Evolutionary conservation across 352 stramenopile species (phyloP).

Genomic region (Globisporangium parvum): DNA sequence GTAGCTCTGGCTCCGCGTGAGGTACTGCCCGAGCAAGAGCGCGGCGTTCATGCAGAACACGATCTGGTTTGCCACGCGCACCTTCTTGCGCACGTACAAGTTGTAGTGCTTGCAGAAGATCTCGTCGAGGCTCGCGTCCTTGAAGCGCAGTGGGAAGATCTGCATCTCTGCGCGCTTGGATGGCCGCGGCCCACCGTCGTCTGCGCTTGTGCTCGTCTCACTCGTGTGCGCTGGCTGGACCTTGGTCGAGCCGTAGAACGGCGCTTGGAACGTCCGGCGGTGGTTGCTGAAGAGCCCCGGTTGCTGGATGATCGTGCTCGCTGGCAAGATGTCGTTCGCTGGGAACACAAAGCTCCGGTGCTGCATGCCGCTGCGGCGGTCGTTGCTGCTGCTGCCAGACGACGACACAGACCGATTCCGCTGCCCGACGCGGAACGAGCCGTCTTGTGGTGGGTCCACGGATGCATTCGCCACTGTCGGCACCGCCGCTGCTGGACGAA

Average conservation of each 20-base stretch:
- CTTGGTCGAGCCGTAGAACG: conserved; percentile 27
- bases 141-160: conserved; percentile 49
- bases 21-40: conserved; percentile 46
- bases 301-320: conserved; percentile 36
- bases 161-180: conserved; percentile 40
- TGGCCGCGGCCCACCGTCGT: conserved; percentile 4
- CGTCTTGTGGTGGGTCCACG: not conserved
- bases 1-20: conserved; percentile 22
- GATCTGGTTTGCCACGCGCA: conserved; percentile 44
- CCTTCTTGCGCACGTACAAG: conserved; percentile 63
- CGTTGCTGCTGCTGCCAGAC: conserved; percentile 22
- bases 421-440: conserved; percentile 10
- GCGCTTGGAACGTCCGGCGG: conserved; percentile 16
- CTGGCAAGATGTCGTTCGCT: conserved; percentile 31
- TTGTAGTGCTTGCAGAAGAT: conserved; percentile 74
- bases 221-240: conserved; percentile 18
- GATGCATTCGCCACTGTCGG: not conserved
- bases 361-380: conserved; percentile 21
- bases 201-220: not conserved
- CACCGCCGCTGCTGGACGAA: conserved; percentile 8
- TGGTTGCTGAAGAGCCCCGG: conserved; percentile 16
- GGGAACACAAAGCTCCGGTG: conserved; percentile 40
- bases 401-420: conserved; percentile 13
- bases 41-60: conserved; percentile 36
- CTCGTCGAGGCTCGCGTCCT: conserved; percentile 53